phyloP scores from a whole-genome alignment of 148 eudicot species.

The Diospyros kaki region DNA sequence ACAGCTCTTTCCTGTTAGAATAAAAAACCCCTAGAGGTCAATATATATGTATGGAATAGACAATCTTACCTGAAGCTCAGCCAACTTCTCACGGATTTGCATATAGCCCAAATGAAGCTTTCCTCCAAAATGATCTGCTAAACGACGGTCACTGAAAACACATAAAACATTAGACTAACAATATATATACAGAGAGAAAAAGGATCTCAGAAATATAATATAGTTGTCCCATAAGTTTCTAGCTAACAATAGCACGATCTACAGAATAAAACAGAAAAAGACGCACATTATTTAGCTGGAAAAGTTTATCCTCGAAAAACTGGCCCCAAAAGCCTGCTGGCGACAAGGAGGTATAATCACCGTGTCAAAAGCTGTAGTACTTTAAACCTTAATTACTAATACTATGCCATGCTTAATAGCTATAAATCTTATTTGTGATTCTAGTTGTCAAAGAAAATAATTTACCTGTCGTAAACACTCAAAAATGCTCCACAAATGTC shows the following conservation, averaged over 20 bases:
- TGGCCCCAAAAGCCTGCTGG: constrained; percentile 98
- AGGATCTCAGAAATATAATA: constrained; percentile 6
- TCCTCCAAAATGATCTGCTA: constrained; percentile 99
- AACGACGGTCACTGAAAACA: constrained; percentile 87
- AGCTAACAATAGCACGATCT: constrained; percentile 54
- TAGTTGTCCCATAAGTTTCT: constrained; percentile 29
- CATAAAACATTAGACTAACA: constrained; percentile 12
- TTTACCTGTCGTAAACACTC: constrained; percentile 96
- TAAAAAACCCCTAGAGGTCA: neutral
- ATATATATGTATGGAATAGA: neutral
- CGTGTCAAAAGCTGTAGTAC: constrained; percentile 79
- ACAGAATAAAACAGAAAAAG: constrained; percentile 64
- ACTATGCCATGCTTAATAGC: constrained; percentile 30
- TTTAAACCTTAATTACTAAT: constrained; percentile 37
- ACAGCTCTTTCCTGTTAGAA: neutral
- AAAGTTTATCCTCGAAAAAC: constrained; percentile 91
- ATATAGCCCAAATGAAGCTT: constrained; percentile 97
- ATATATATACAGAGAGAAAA: neutral
- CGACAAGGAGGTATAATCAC: constrained; percentile 91
- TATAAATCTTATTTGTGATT: neutral
- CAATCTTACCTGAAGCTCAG: constrained; percentile 74
- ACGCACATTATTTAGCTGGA: constrained; percentile 96
- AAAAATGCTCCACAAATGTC: constrained; percentile 99
- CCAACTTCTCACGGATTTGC: constrained; percentile 95
- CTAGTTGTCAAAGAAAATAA: neutral